phyloP scores from a whole-genome alignment of 2,329 filamentous ascomycete genomes.

The Piedraia hortae region DNA sequence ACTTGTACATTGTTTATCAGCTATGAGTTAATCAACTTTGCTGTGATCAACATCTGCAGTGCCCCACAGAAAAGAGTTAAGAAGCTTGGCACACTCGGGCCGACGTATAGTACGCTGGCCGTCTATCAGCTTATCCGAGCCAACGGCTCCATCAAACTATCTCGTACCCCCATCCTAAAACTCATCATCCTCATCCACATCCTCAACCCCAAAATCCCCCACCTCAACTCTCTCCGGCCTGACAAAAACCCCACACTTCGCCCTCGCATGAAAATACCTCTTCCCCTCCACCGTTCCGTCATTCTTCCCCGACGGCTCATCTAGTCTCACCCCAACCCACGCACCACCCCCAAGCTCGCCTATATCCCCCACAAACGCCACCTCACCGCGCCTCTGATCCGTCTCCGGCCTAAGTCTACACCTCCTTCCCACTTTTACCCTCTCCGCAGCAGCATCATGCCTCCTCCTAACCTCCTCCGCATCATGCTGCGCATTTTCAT shows the following conservation, averaged over 20 bases:
- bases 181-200: slow-evolving; percentile 54
- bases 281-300: slow-evolving; percentile 40
- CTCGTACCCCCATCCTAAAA: slow-evolving; percentile 14
- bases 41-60: too few relatives aligned
- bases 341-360: slow-evolving; percentile 37
- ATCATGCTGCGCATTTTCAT: slow-evolving; percentile 52
- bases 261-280: slow-evolving; percentile 40
- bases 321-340: slow-evolving; percentile 48
- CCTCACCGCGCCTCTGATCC: slow-evolving; percentile 38
- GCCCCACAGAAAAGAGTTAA: too few relatives aligned
- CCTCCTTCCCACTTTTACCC: slow-evolving; percentile 32
- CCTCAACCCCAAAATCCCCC: slow-evolving; percentile 36
- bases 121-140: too few relatives aligned
- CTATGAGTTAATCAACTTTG: too few relatives aligned
- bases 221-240: slow-evolving; percentile 50
- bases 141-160: too few relatives aligned
- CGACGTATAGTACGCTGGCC: background rate
- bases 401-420: slow-evolving; percentile 22
- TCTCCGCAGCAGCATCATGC: too few relatives aligned
- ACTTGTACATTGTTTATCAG: too few relatives aligned
- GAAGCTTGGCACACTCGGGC: background rate
- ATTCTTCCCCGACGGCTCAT: slow-evolving; percentile 62
- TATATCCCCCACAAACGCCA: slow-evolving; percentile 47
- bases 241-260: slow-evolving; percentile 55
- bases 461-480: too few relatives aligned